These are phyloP conservation scores for Xylaria sp. DNA, from an alignment of 495 filamentous ascomycete species.

Conservation along the genomic window DNA sequence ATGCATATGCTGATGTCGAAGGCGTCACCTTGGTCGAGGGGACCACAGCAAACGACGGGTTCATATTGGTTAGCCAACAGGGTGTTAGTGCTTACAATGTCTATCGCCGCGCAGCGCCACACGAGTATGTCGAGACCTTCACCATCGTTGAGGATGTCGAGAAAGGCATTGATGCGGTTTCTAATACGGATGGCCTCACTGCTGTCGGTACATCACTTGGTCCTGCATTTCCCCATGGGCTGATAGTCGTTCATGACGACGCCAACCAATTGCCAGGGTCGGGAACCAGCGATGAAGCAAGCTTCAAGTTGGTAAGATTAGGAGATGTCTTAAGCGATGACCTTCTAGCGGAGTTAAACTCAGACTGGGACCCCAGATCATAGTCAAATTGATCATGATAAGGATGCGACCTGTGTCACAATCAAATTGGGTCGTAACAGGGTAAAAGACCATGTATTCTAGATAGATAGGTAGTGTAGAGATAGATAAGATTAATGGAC, in stretches of 20 bases:
- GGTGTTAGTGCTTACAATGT: conserved; percentile 47
- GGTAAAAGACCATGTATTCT: neutral
- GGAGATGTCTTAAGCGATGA: conserved; percentile 37
- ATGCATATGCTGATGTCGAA: conserved; percentile 44
- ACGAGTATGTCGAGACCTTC: conserved; percentile 44
- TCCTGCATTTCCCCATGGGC: conserved; percentile 36
- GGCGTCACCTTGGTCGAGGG: conserved; percentile 47
- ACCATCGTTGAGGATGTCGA: conserved; percentile 36
- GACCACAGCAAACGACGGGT: conserved; percentile 40
- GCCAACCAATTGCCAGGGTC: conserved; percentile 43
- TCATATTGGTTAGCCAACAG: conserved; percentile 46
- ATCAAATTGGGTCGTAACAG: neutral
- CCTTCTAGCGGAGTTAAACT: conserved; percentile 33
- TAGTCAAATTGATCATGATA: conserved; percentile 17
- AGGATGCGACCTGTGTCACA: neutral
- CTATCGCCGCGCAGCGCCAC: conserved; percentile 42
- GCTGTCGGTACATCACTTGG: conserved; percentile 42
- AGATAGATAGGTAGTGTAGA: too few relatives aligned
- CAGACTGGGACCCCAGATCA: conserved; percentile 37
- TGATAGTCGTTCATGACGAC: conserved; percentile 47
- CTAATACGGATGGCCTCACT: conserved; percentile 47
- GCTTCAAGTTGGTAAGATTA: conserved; percentile 43
- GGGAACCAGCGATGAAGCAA: conserved; percentile 37
- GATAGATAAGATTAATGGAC: too few relatives aligned
- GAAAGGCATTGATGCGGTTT: conserved; percentile 41